Conservation (phyloP, 805 yeast genomes). For the Monosporozyma servazzii region DNA sequence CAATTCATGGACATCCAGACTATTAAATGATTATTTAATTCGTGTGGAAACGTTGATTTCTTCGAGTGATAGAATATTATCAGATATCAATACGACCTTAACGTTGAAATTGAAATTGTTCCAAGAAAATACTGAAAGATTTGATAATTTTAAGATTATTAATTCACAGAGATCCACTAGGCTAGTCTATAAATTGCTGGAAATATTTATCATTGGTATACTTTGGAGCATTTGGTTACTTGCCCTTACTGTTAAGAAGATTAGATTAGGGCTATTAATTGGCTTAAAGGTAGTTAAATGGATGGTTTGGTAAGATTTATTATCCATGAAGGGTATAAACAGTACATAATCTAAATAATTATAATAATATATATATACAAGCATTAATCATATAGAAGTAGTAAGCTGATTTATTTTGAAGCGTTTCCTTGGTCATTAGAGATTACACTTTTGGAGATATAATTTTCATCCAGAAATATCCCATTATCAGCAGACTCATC, state of each 20-base stretch:
- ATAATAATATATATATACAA: background rate
- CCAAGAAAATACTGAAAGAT: constrained; percentile 27
- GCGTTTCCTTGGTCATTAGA: background rate
- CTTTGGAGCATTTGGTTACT: constrained; percentile 27
- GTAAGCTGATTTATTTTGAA: background rate
- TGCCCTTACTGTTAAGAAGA: constrained; percentile 17
- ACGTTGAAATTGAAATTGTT: constrained; percentile 43
- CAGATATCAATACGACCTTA: constrained; percentile 65
- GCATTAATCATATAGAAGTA: constrained; percentile 1
- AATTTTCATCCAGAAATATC: constrained; percentile 31
- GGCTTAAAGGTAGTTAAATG: constrained; percentile 15
- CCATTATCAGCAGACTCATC: constrained; percentile 41
- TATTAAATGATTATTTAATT: constrained; percentile 35
- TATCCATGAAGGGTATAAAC: background rate
- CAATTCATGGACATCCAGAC: constrained; percentile 26
- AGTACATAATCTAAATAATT: background rate
- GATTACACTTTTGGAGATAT: background rate
- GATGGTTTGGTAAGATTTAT: constrained; percentile 19
- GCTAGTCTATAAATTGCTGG: constrained; percentile 20
- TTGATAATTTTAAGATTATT: constrained; percentile 19
- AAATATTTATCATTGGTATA: constrained; percentile 19
- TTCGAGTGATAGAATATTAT: constrained; percentile 56
- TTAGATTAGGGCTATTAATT: constrained; percentile 11
- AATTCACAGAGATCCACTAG: constrained; percentile 17
- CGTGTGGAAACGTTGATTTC: constrained; percentile 53